Evolutionary conservation across 176 grass and related monocot species (phyloP).

Genomic region (Zizania latifolia): DNA sequence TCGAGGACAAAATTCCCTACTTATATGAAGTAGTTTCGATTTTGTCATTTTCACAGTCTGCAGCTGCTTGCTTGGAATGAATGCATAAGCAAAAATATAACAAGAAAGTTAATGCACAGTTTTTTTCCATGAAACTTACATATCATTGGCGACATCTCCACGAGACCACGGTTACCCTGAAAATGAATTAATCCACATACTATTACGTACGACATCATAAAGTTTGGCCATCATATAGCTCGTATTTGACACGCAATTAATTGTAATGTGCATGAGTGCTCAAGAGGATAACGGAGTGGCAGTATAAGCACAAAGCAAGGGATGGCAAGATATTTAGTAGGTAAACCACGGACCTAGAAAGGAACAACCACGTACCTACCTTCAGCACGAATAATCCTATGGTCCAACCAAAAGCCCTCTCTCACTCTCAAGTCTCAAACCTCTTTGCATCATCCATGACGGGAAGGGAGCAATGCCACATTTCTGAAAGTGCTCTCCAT

Average conservation of each 20-base stretch:
- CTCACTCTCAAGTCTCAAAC: too few species aligned
- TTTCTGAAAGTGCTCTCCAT: background rate
- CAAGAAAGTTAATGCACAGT: background rate
- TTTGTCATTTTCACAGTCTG: background rate
- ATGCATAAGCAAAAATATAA: background rate
- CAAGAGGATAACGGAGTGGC: background rate
- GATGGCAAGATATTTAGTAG: conserved; percentile 72
- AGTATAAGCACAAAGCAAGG: conserved; percentile 35
- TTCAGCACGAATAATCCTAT: conserved; percentile 36
- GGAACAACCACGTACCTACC: conserved; percentile 72
- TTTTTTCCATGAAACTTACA: background rate
- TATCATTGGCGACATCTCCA: background rate
- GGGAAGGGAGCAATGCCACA: too few species aligned
- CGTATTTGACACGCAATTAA: background rate
- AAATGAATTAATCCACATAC: background rate
- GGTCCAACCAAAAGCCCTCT: too few species aligned
- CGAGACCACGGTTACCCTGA: background rate
- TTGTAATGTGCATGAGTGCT: background rate
- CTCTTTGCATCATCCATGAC: conserved; percentile 35
- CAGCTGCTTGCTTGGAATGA: conserved; percentile 1
- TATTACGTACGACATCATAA: conserved; percentile 10
- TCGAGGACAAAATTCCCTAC: background rate
- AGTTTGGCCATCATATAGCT: background rate
- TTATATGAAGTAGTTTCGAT: background rate
- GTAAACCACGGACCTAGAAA: conserved; percentile 87